Conservation (phyloP, 2,329 filamentous ascomycete species). For the Paraconiothyrium sp. region DNA sequence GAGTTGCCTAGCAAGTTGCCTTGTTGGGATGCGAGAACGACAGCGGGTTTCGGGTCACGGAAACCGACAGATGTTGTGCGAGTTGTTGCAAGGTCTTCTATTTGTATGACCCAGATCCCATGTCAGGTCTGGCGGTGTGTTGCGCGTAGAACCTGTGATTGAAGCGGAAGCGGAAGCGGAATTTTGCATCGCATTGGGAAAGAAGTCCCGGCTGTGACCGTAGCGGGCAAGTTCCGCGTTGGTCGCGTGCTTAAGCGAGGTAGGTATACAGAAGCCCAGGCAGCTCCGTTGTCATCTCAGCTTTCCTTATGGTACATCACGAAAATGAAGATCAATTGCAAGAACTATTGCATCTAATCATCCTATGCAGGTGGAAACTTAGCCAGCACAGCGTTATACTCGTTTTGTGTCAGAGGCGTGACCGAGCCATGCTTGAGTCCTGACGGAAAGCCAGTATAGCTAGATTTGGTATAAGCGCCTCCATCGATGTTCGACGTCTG, state of each 20-base stretch:
- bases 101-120: not conserved
- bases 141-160: not conserved
- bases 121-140: not conserved
- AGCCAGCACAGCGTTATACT: not conserved
- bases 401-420: not conserved
- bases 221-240: conserved; percentile 10
- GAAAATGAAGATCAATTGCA: too few species aligned
- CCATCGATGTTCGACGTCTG: not conserved
- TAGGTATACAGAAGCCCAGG: not conserved
- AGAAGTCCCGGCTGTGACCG: conserved; percentile 22
- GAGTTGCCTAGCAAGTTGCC: conserved; percentile 5
- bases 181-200: conserved; percentile 31
- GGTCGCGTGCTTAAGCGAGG: not conserved
- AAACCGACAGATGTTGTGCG: not conserved
- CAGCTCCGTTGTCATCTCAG: not conserved
- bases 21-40: not conserved
- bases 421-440: not conserved
- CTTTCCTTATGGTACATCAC: too few species aligned
- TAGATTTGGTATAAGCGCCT: not conserved
- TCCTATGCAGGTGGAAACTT: not conserved
- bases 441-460: not conserved
- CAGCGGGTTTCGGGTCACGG: not conserved
- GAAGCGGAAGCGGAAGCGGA: conserved; percentile 18
- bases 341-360: not conserved
- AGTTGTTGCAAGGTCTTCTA: not conserved